Evolutionary conservation across 2,329 filamentous ascomycete genomes (phyloP).

Genomic region (Penicillium sp.): DNA sequence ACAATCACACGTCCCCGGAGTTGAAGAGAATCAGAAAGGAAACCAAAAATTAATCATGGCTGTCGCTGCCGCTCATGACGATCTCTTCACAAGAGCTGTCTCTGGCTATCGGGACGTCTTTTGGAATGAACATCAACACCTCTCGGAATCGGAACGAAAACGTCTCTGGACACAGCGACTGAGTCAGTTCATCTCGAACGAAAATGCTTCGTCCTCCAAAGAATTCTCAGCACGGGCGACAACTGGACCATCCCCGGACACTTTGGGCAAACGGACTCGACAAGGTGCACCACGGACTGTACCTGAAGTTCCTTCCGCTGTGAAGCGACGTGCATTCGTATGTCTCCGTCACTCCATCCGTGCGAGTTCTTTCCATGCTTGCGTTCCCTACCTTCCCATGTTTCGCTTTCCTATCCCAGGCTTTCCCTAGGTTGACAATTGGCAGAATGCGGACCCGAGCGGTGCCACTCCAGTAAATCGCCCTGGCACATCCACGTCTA

Average conservation of each 20-base stretch:
- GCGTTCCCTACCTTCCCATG: slow-evolving; percentile 9
- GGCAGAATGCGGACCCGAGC: slow-evolving; percentile 38
- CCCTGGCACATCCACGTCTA: slow-evolving; percentile 21
- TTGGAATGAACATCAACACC: slow-evolving; percentile 38
- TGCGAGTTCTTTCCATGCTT: slow-evolving; percentile 20
- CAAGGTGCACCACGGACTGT: slow-evolving; percentile 38
- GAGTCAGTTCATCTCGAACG: slow-evolving; percentile 34
- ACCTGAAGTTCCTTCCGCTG: slow-evolving; percentile 35
- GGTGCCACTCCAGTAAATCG: slow-evolving; percentile 29
- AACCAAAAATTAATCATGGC: slow-evolving; percentile 28
- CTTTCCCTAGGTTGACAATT: slow-evolving; percentile 39
- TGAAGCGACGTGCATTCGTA: slow-evolving; percentile 46
- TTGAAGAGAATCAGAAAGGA: slow-evolving; percentile 13
- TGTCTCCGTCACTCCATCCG: slow-evolving; percentile 29
- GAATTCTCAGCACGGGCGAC: slow-evolving; percentile 9
- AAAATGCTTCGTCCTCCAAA: slow-evolving; percentile 19
- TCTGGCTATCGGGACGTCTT: slow-evolving; percentile 40
- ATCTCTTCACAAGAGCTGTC: slow-evolving; percentile 38
- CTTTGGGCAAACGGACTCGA: slow-evolving; percentile 40
- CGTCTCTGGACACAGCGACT: slow-evolving; percentile 38
- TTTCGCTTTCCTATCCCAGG: slow-evolving; percentile 15
- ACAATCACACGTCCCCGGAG: neutral
- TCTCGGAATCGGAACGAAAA: slow-evolving; percentile 38
- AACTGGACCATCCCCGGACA: slow-evolving; percentile 23
- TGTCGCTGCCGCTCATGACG: slow-evolving; percentile 34